Conservation (phyloP, 1,139 yeast species). For the Schizosaccharomyces versatilis region DNA sequence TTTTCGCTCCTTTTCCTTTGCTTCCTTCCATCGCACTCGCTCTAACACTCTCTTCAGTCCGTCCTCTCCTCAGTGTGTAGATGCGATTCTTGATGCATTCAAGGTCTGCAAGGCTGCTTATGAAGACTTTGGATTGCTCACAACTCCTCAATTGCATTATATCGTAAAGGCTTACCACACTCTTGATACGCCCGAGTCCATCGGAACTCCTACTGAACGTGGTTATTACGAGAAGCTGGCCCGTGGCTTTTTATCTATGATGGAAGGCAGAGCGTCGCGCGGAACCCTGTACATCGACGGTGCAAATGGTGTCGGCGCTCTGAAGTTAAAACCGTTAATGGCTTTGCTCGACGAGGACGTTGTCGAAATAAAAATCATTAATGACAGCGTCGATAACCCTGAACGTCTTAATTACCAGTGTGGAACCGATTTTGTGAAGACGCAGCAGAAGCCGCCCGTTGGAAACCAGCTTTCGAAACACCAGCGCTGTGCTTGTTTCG, state of each 20-base stretch:
- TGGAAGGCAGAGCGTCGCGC: slow-evolving; percentile 14
- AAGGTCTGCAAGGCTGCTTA: background rate
- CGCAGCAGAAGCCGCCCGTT: slow-evolving; percentile 57
- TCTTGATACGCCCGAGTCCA: slow-evolving; percentile 21
- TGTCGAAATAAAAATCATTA: slow-evolving; percentile 30
- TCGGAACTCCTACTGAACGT: slow-evolving; percentile 40
- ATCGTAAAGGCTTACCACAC: slow-evolving; percentile 48
- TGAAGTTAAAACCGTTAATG: slow-evolving; percentile 34
- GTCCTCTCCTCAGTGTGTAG: background rate
- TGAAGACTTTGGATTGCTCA: slow-evolving; percentile 35
- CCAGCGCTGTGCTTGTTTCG: slow-evolving; percentile 24
- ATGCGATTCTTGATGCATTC: background rate
- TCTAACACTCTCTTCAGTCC: background rate
- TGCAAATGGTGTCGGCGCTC: slow-evolving; percentile 93
- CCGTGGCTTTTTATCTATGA: slow-evolving; percentile 21
- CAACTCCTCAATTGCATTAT: slow-evolving; percentile 91
- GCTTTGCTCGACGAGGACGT: slow-evolving; percentile 22
- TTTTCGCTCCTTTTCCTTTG: background rate
- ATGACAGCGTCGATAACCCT: slow-evolving; percentile 37
- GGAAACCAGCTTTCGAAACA: slow-evolving; percentile 25
- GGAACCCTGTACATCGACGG: slow-evolving; percentile 19
- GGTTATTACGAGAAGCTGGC: slow-evolving; percentile 56
- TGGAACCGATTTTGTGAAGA: slow-evolving; percentile 92
- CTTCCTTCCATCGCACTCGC: background rate
- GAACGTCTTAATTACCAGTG: slow-evolving; percentile 47